Conservation (phyloP, 805 yeast species). For the Ogataea henricii region DNA sequence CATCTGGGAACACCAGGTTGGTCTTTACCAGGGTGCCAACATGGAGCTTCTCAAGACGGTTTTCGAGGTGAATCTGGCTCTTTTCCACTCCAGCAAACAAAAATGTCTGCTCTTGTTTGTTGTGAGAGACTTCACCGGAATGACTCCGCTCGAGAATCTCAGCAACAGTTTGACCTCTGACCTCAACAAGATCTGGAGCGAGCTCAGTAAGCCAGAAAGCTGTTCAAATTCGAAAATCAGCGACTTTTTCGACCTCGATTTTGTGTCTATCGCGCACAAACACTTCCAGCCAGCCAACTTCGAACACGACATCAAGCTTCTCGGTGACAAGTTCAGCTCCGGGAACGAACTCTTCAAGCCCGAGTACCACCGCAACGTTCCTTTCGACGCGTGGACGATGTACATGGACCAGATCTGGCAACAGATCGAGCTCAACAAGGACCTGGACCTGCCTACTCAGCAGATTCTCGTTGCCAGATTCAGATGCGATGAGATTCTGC, state of each 20-base stretch:
- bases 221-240: slow-evolving; percentile 54
- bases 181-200: slow-evolving; percentile 75
- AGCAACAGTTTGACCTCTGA: slow-evolving; percentile 70
- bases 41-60: slow-evolving; percentile 95
- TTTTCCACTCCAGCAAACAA: slow-evolving; percentile 66
- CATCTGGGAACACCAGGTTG: slow-evolving; percentile 97
- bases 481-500: slow-evolving; percentile 87
- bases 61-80: slow-evolving; percentile 87
- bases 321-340: slow-evolving; percentile 64
- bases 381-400: slow-evolving; percentile 94
- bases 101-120: slow-evolving; percentile 79
- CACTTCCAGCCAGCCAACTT: slow-evolving; percentile 77
- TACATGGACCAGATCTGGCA: slow-evolving; percentile 93
- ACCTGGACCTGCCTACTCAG: slow-evolving; percentile 94
- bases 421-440: slow-evolving; percentile 89
- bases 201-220: slow-evolving; percentile 70
- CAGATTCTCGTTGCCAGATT: slow-evolving; percentile 93
- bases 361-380: slow-evolving; percentile 80
- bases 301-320: slow-evolving; percentile 52
- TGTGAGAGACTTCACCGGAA: slow-evolving; percentile 87
- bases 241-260: slow-evolving; percentile 85
- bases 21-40: slow-evolving; percentile 95
- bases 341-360: slow-evolving; percentile 54
- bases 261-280: slow-evolving; percentile 83
- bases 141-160: slow-evolving; percentile 76